phyloP scores from a whole-genome alignment of 352 stramenopile species.

The Globisporangium spinosum region DNA sequence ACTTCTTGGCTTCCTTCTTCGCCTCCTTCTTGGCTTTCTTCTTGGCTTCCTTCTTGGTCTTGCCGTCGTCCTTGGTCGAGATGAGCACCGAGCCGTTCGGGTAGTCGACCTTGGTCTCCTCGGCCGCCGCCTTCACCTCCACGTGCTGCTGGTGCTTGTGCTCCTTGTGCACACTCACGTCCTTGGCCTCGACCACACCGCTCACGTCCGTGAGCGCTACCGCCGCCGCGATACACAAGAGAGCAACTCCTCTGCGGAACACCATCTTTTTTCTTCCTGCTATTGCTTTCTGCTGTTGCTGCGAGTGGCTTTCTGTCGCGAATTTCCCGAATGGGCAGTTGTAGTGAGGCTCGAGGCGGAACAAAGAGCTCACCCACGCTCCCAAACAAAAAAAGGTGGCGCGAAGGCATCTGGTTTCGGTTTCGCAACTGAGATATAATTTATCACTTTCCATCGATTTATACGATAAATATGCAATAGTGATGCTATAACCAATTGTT shows the following conservation, averaged over 20 bases:
- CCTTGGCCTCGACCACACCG: constrained; percentile 19
- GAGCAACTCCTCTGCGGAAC: constrained; percentile 28
- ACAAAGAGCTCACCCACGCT: constrained; percentile 7
- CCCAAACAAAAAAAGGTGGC: not conserved
- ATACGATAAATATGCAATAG: not conserved
- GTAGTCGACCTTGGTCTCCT: constrained; percentile 31
- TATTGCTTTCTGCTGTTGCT: not conserved
- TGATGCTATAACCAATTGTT: not conserved
- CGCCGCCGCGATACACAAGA: constrained; percentile 35
- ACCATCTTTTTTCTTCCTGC: constrained; percentile 24
- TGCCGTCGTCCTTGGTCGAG: constrained; percentile 12
- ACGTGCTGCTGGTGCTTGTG: constrained; percentile 21
- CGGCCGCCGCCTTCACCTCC: constrained; percentile 8
- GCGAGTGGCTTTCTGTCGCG: constrained; percentile 8
- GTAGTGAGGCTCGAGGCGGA: not conserved
- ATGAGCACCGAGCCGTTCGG: constrained; percentile 34
- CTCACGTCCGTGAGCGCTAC: constrained; percentile 27
- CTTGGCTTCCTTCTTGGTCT: constrained; percentile 16
- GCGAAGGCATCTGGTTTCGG: not conserved
- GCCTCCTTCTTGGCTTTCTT: constrained; percentile 22
- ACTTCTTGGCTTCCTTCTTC: constrained; percentile 18
- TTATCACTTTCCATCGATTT: not conserved
- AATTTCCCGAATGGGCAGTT: constrained; percentile 10
- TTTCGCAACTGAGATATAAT: constrained; percentile 9
- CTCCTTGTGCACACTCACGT: constrained; percentile 15